Conservation (phyloP, 768 basidiomycete genomes). For the Russula ochroleuca region DNA sequence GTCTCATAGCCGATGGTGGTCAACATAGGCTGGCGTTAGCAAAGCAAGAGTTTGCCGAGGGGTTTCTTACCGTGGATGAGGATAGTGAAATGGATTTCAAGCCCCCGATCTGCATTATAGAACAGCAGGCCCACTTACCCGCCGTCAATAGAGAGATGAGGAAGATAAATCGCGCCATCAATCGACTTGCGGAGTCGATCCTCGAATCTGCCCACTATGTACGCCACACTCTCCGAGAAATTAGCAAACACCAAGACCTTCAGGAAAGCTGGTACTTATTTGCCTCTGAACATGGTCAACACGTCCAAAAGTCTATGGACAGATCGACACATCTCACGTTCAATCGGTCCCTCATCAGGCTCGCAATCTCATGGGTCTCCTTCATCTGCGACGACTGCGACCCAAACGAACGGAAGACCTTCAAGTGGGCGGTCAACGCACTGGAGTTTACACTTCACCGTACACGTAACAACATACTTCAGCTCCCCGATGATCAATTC, state of each 20-base stretch:
- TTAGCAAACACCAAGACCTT: constrained; percentile 72
- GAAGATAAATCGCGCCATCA: constrained; percentile 86
- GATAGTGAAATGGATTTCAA: constrained; percentile 40
- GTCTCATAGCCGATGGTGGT: constrained; percentile 87
- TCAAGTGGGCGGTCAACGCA: constrained; percentile 97
- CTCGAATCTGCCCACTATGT: constrained; percentile 90
- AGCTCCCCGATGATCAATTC: constrained; percentile 85
- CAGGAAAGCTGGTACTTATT: constrained; percentile 93
- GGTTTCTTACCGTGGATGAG: constrained; percentile 61
- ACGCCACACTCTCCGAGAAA: constrained; percentile 56
- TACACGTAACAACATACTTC: constrained; percentile 85
- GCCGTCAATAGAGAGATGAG: constrained; percentile 82
- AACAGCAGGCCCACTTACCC: constrained; percentile 89
- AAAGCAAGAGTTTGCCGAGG: constrained; percentile 70
- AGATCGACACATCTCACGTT: constrained; percentile 64
- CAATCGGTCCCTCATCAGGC: constrained; percentile 75
- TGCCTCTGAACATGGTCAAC: constrained; percentile 93
- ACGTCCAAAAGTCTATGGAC: constrained; percentile 87
- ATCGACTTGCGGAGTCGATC: constrained; percentile 87
- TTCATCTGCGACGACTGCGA: constrained; percentile 99
- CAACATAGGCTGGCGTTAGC: constrained; percentile 68
- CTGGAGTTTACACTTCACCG: constrained; percentile 88
- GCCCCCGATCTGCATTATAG: constrained; percentile 40
- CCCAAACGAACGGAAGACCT: constrained; percentile 90
- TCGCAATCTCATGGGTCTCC: constrained; percentile 96